phyloP scores from a whole-genome alignment of 768 basidiomycete genomes.

The Leucocoprinus sp. region DNA sequence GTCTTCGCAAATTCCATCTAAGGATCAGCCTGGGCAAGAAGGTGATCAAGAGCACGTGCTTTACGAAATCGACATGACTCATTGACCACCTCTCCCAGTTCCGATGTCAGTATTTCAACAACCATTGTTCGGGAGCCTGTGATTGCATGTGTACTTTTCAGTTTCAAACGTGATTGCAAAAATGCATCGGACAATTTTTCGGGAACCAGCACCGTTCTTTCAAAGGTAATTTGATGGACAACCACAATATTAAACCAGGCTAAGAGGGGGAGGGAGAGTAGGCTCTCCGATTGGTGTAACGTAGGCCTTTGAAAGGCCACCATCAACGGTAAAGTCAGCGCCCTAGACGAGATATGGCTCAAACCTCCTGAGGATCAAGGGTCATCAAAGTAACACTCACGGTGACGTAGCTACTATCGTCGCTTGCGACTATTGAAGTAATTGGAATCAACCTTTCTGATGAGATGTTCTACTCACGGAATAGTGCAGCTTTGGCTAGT shows the following conservation, averaged over 20 bases:
- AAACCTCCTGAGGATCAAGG: slow-evolving; percentile 7
- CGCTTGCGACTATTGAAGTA: slow-evolving; percentile 65
- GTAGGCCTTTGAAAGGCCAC: slow-evolving; percentile 87
- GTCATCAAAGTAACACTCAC: slow-evolving; percentile 34
- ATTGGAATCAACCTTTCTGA: slow-evolving; percentile 4
- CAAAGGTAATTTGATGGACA: not conserved
- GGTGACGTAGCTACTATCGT: slow-evolving; percentile 95
- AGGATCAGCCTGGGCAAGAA: no score
- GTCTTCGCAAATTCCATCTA: no score
- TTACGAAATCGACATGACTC: no score
- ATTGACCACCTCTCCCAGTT: no score
- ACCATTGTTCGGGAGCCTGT: no score
- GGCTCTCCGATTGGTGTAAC: slow-evolving; percentile 84
- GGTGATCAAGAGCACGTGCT: no score
- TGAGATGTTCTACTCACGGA: slow-evolving; percentile 51
- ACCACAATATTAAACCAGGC: slow-evolving; percentile 31
- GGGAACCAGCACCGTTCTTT: not conserved
- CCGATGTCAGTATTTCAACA: no score
- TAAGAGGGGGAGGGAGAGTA: slow-evolving; percentile 58
- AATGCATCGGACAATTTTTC: no score
- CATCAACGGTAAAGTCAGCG: slow-evolving; percentile 93
- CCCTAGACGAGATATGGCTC: slow-evolving; percentile 35
- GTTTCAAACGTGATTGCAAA: no score
- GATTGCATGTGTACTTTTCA: no score
- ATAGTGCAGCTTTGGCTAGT: slow-evolving; percentile 86